Conservation (phyloP, 352 stramenopile species). For the Globisporangium middletonii region DNA sequence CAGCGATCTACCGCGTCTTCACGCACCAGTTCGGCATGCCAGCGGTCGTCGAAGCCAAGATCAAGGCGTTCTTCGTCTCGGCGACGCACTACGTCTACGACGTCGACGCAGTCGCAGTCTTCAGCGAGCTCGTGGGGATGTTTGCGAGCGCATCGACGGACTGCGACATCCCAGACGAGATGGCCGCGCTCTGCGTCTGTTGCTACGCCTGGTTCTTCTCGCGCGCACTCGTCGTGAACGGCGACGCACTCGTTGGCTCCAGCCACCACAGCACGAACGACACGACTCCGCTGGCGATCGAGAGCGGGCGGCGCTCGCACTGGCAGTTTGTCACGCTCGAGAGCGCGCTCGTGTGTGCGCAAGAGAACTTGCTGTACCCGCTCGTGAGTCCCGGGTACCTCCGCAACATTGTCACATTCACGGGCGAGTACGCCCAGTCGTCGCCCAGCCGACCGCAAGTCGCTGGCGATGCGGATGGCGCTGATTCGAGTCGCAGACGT, state of each 20-base stretch:
- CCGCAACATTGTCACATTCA: constrained; percentile 44
- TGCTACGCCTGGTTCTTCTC: constrained; percentile 59
- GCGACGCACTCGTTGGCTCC: constrained; percentile 14
- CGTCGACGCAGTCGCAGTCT: constrained; percentile 56
- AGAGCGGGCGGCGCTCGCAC: constrained; percentile 22
- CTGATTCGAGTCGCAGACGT: neutral
- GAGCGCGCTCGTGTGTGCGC: constrained; percentile 50
- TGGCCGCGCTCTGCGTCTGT: constrained; percentile 51
- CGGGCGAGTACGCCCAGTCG: constrained; percentile 45
- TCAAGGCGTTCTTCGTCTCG: constrained; percentile 60
- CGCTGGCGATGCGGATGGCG: neutral
- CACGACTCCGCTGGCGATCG: constrained; percentile 1
- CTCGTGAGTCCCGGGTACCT: constrained; percentile 59
- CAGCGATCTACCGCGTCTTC: constrained; percentile 38
- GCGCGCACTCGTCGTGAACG: constrained; percentile 52
- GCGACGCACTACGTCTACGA: constrained; percentile 45
- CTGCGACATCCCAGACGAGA: constrained; percentile 31
- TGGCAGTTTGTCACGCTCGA: constrained; percentile 60
- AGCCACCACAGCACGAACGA: neutral
- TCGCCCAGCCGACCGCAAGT: constrained; percentile 1
- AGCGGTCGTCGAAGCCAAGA: constrained; percentile 42
- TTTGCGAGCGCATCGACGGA: constrained; percentile 24
- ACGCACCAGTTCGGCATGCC: constrained; percentile 44
- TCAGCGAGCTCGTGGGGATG: constrained; percentile 55
- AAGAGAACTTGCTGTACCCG: constrained; percentile 68